Percentiles rank a stretch among this genome's conserved stretches.
phyloP scores from a whole-genome alignment of 2,329 filamentous ascomycete genomes.

The Penicillium concentricum region DNA sequence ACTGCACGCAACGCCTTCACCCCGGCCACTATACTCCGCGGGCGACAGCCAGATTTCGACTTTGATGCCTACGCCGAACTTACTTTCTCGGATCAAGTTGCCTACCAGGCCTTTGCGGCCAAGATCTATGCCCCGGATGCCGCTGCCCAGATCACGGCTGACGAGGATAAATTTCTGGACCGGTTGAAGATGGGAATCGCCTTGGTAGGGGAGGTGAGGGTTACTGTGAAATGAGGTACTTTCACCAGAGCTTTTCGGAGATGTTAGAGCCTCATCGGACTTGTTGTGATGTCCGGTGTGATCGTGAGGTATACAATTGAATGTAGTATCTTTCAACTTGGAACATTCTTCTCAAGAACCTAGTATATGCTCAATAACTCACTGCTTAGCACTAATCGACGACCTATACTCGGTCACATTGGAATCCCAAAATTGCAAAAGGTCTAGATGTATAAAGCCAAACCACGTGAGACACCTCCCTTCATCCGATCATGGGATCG shows the following conservation, averaged over 20 bases:
- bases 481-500: not conserved
- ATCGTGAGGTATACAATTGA: not conserved
- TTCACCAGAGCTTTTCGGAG: not conserved
- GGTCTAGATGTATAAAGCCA: not conserved
- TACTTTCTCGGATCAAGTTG: slow-evolving; percentile 16
- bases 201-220: slow-evolving; percentile 2
- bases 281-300: not conserved
- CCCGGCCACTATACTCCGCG: slow-evolving; percentile 15
- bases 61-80: slow-evolving; percentile 20
- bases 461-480: not conserved
- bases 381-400: not conserved
- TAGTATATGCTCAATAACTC: not conserved
- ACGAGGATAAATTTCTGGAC: slow-evolving; percentile 20
- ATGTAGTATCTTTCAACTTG: not conserved
- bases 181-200: slow-evolving; percentile 8
- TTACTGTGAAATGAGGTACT: not conserved
- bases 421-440: not conserved
- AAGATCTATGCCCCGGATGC: slow-evolving; percentile 13
- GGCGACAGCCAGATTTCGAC: slow-evolving; percentile 16
- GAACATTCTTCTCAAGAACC: not conserved
- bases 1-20: slow-evolving; percentile 17
- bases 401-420: not conserved
- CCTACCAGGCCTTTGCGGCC: slow-evolving; percentile 12
- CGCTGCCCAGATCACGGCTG: slow-evolving; percentile 19
- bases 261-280: not conserved